phyloP scores from a whole-genome alignment of 2,329 filamentous ascomycete genomes.

The Elsinoe necatrix region DNA sequence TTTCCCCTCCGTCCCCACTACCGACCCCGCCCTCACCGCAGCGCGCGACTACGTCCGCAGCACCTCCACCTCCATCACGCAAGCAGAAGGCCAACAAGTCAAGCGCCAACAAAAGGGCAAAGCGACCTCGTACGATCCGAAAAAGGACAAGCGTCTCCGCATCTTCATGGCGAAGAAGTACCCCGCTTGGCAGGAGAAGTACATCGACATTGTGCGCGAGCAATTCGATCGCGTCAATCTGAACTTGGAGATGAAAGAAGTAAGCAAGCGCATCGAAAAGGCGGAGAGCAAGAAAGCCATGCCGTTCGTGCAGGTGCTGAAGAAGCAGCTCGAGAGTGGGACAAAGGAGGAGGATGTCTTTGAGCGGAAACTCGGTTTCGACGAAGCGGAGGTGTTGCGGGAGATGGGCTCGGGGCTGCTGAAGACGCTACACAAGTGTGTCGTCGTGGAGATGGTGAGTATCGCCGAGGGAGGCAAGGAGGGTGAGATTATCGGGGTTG shows the following conservation, averaged over 20 bases:
- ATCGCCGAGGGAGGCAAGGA: constrained; percentile 64
- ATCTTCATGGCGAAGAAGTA: constrained; percentile 74
- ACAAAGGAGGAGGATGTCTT: constrained; percentile 60
- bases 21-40: constrained; percentile 61
- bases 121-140: constrained; percentile 73
- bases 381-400: constrained; percentile 66
- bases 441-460: constrained; percentile 61
- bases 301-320: constrained; percentile 85
- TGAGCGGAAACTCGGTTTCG: constrained; percentile 75
- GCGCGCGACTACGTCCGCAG: constrained; percentile 72
- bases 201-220: constrained; percentile 69
- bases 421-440: constrained; percentile 61
- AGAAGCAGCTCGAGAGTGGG: constrained; percentile 64
- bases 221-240: constrained; percentile 57
- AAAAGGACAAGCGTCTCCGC: constrained; percentile 82
- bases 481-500: constrained; percentile 47
- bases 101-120: constrained; percentile 96
- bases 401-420: constrained; percentile 75
- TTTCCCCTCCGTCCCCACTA: constrained; percentile 61
- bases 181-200: constrained; percentile 86
- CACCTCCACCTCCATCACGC: constrained; percentile 70
- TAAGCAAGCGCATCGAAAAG: constrained; percentile 72
- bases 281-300: constrained; percentile 95
- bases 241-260: constrained; percentile 66
- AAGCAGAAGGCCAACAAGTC: constrained; percentile 69